These are phyloP conservation scores for Pouteria campechiana DNA, from an alignment of 179 eudicot species.

Conservation along the genomic window DNA sequence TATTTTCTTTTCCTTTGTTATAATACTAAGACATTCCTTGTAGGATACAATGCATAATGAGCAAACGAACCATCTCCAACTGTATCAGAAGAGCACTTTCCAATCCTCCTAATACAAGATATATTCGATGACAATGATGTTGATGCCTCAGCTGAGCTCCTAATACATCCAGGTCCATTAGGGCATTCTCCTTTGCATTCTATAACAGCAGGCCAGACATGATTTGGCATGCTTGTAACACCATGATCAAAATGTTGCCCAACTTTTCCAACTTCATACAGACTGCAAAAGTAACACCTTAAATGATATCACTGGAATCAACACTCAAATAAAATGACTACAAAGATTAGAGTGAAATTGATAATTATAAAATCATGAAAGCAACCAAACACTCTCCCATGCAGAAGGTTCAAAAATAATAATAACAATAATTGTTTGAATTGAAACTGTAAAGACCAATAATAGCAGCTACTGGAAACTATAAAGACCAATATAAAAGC, in stretches of 20 bases:
- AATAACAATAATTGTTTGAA: neutral
- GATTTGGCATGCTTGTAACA: slow-evolving; percentile 22
- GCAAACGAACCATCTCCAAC: slow-evolving; percentile 16
- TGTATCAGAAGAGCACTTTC: slow-evolving; percentile 12
- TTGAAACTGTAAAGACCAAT: neutral
- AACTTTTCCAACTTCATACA: slow-evolving; percentile 35
- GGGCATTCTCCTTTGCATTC: slow-evolving; percentile 10
- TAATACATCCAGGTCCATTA: slow-evolving; percentile 22
- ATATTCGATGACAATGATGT: slow-evolving; percentile 33
- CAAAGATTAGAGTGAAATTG: neutral
- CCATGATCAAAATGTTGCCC: slow-evolving; percentile 22
- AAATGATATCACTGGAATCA: neutral
- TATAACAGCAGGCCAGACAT: slow-evolving; percentile 36
- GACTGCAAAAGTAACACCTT: slow-evolving; percentile 28
- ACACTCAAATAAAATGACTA: neutral
- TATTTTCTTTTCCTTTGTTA: too few relatives aligned
- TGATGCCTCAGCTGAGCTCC: slow-evolving; percentile 32
- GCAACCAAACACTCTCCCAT: too few relatives aligned
- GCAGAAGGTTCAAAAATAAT: too few relatives aligned
- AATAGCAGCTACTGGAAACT: too few relatives aligned
- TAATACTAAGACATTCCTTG: too few relatives aligned
- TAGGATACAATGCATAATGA: slow-evolving; percentile 71
- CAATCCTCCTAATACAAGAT: slow-evolving; percentile 42
- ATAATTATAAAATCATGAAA: neutral
- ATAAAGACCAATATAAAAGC: too few relatives aligned